Conservation (phyloP, 257 asterid species). For the Scutellaria minor region DNA sequence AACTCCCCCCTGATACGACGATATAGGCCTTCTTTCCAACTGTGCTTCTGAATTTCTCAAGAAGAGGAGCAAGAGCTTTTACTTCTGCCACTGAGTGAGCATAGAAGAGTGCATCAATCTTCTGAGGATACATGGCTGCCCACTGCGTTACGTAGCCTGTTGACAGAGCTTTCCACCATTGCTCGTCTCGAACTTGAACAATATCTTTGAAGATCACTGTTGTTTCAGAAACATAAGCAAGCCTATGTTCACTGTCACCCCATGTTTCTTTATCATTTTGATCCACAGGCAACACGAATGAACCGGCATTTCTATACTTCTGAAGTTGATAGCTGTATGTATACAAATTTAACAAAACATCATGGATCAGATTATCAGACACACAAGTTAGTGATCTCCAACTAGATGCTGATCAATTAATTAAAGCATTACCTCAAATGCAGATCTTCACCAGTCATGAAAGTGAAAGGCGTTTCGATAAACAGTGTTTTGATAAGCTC, state of each 20-base stretch:
- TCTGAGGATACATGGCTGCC: constrained; percentile 96
- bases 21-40: constrained; percentile 85
- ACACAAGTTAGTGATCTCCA: too few relatives aligned
- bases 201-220: constrained; percentile 89
- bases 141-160: constrained; percentile 91
- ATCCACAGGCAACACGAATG: constrained; percentile 79
- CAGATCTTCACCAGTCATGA: constrained; percentile 92
- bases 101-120: constrained; percentile 81
- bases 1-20: constrained; percentile 80
- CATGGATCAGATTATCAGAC: neutral
- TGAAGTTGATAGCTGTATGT: constrained; percentile 93
- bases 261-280: constrained; percentile 91
- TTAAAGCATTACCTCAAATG: constrained; percentile 74
- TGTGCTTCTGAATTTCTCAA: constrained; percentile 72
- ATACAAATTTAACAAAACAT: too few relatives aligned
- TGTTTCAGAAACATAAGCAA: constrained; percentile 92
- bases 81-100: constrained; percentile 85
- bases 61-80: constrained; percentile 79
- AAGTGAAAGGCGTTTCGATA: constrained; percentile 85
- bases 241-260: constrained; percentile 95
- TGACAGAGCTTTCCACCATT: constrained; percentile 98
- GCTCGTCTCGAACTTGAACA: constrained; percentile 88
- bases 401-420: too few relatives aligned
- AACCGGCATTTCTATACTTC: constrained; percentile 88
- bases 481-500: constrained; percentile 86